Base-by-base conservation (phyloP, 495 filamentous ascomycete species). In the Pseudevernia furfuracea region DNA sequence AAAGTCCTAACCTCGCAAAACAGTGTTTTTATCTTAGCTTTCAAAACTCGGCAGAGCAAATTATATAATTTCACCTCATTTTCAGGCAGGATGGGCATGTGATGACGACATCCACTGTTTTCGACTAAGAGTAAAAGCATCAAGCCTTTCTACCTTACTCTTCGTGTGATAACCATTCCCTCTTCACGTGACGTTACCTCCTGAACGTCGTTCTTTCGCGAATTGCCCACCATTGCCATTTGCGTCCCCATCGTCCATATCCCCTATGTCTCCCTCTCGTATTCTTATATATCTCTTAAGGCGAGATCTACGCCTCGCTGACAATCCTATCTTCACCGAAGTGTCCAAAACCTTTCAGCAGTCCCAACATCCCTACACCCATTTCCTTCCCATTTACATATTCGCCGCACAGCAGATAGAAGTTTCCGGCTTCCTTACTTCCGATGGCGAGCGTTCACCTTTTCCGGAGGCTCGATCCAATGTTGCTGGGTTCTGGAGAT, bases 331-430 rank as follows among this genome's bases (percentile, higher is more conserved):
- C 17, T 76, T 89, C 19, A 73, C 84, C 70, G 76, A 81, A 37
- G 71, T 88, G 36, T 71, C 74, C 44, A 78, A 74, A 34, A 63
- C 76, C 0, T 67, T 66, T 43, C 57, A 67, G 48, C 74, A 77
- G 44, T 68, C 71, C 14, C 74, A 81, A 37, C 75, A 79, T 66
- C 76, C 78, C 5, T 85, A 84, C 69, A 87, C 86, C 21, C 84
- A 90, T 71, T 70, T 90, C 0, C 75, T 90, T 1, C 87, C 88
- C 0, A 68, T 91, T 30, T 85, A 85, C 69, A 78, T 88, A 52
- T 83, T 90, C 59, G 77, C 81, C 2, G 81, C 86, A 5, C 74
- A 85, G 55, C 86, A 90, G 67, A 71, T 90, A 36, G 87, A 90
- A 68, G 77, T 87, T n/a, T 86, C 84, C 2, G 88, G 88, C 25